phyloP scores from a whole-genome alignment of 129 eudicot genomes.

The Glebionis coronaria region DNA sequence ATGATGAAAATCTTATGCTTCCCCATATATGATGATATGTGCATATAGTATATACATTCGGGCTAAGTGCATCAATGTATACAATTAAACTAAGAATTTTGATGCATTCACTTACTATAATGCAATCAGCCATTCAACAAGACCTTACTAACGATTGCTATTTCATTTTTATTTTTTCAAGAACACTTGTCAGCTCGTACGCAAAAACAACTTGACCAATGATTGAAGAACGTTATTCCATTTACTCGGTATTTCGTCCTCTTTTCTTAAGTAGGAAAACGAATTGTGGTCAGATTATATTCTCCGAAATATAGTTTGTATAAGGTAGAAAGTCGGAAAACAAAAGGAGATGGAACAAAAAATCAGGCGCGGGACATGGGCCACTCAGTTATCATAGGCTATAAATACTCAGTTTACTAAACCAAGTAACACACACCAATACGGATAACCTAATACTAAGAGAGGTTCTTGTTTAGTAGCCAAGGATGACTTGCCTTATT shows the following conservation, averaged over 20 bases:
- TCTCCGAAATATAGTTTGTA: too few relatives aligned
- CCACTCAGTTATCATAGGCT: too few relatives aligned
- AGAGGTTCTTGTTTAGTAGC: constrained; percentile 23
- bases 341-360: constrained; percentile 13
- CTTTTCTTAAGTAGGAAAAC: constrained; percentile 11
- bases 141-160: not conserved
- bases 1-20: too few relatives aligned
- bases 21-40: too few relatives aligned
- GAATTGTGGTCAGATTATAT: constrained; percentile 17
- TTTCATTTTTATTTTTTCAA: not conserved
- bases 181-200: constrained; percentile 12
- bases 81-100: too few relatives aligned
- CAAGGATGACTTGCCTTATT: constrained; percentile 27
- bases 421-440: not conserved
- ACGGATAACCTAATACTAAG: constrained; percentile 11
- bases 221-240: constrained; percentile 2
- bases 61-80: too few relatives aligned
- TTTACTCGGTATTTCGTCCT: constrained; percentile 4
- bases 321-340: too few relatives aligned
- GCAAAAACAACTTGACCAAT: constrained; percentile 5
- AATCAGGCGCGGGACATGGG: not conserved
- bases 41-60: too few relatives aligned
- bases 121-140: too few relatives aligned
- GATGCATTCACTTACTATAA: too few relatives aligned
- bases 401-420: not conserved